A percentile compares a stretch with the other conserved stretches of the same genome.
Evolutionary conservation across 2,329 filamentous ascomycete species (phyloP).

Genomic region (Pyrenochaeta sp.): DNA sequence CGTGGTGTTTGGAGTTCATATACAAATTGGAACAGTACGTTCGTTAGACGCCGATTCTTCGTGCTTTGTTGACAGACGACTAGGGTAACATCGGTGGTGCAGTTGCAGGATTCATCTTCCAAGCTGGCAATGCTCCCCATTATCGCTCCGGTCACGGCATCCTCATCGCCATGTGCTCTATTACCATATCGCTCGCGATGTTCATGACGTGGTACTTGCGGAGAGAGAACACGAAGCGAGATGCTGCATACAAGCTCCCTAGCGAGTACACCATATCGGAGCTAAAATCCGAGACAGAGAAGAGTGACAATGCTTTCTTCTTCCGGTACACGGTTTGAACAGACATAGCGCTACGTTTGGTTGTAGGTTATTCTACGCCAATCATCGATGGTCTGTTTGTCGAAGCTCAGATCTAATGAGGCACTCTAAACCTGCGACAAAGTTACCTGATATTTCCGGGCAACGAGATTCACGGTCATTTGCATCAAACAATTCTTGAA

Average conservation of each 20-base stretch:
- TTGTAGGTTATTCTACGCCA: too few relatives aligned
- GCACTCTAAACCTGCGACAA: too few relatives aligned
- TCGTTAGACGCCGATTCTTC: neutral
- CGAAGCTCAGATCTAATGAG: too few relatives aligned
- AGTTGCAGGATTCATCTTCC: slow-evolving; percentile 10
- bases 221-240: slow-evolving; percentile 63
- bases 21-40: slow-evolving; percentile 7
- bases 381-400: too few relatives aligned
- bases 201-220: slow-evolving; percentile 66
- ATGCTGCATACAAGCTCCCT: slow-evolving; percentile 28
- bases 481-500: slow-evolving; percentile 20
- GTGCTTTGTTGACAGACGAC: neutral
- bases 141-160: slow-evolving; percentile 7
- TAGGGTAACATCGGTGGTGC: slow-evolving; percentile 8
- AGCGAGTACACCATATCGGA: slow-evolving; percentile 35
- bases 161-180: slow-evolving; percentile 4
- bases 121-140: slow-evolving; percentile 2
- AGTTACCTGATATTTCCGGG: too few relatives aligned
- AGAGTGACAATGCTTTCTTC: slow-evolving; percentile 61
- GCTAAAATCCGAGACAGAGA: slow-evolving; percentile 62
- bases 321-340: slow-evolving; percentile 38
- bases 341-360: neutral
- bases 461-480: slow-evolving; percentile 10
- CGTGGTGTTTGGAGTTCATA: slow-evolving; percentile 6
- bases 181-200: slow-evolving; percentile 21